Base-by-base conservation (phyloP, 495 filamentous ascomycete genomes). In the Parachaetomium inaequale region DNA sequence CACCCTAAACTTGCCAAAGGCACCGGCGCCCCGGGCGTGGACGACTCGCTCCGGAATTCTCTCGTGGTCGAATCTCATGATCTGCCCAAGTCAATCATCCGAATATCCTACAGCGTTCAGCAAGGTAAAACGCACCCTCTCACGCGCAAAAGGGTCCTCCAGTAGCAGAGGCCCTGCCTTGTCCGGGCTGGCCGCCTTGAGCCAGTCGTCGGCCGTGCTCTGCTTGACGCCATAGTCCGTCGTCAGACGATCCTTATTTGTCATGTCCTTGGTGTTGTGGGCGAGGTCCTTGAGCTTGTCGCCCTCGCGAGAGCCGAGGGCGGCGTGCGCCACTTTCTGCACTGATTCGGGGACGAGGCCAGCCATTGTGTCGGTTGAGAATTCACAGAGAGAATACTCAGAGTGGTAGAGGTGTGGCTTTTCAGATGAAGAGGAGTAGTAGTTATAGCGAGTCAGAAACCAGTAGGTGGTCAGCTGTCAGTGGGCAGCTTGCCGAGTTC, bases 11-110 rank as follows among this genome's bases (percentile, higher is more conserved):
- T 82, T 91, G 14, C 92, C 92, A 66, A 94, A 95, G 19, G 92
- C 92, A 40, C 86, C 92, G 15, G 84, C 77, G 23, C 91, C 92
- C 34, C 92, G 88, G 29, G 92, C 92, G 69, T 96, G 92, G 6
- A 96, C 91, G 15, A 95, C 91, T 55, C 92, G 81, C 74, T 95
- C 91, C 3, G 91, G 91, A 55, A 94, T 93, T 55, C 91, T 84
- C 72, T 96, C 91, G 65, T 94, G 90, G 67, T 94, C 90, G 69
- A 96, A 93, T 60, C 85, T 83, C 70, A 85, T 83, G 49, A 92
- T 90, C 89, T 92, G 49, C 0, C 7, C 4, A 0, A 4, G 15
- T 34, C 10, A 34, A 4, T 28, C 21, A 34, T 46, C n/a, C 42
- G 7, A 42, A 42, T 2, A 7, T 7, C 38, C 6, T n/a, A 4